These are phyloP conservation scores for Linnemannia schmuckeri DNA, from an alignment of 192 early-diverging fungal genomes.

Conservation along the genomic window DNA sequence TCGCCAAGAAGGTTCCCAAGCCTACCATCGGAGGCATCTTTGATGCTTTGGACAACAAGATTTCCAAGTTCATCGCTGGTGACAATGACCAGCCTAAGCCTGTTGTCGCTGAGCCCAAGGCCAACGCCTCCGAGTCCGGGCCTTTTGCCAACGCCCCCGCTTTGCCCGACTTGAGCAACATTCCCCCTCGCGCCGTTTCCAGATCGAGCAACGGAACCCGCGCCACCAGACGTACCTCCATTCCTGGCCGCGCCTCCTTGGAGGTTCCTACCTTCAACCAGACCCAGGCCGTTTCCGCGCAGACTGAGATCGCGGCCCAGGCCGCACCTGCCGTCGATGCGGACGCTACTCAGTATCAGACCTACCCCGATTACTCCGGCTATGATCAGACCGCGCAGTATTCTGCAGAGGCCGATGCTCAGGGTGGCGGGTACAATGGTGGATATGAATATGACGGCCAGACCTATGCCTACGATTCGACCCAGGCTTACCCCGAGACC, in stretches of 20 bases:
- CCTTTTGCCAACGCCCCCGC: conserved; percentile 51
- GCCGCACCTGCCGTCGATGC: not conserved
- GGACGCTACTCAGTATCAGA: not conserved
- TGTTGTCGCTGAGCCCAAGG: conserved; percentile 45
- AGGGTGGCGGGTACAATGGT: conserved; percentile 7
- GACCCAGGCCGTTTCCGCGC: not conserved
- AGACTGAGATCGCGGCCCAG: not conserved
- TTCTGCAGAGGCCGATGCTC: conserved; percentile 1
- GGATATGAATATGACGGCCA: conserved; percentile 18
- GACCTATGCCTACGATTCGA: conserved; percentile 23
- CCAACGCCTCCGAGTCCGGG: conserved; percentile 23
- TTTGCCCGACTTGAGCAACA: conserved; percentile 39
- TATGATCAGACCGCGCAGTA: conserved; percentile 33
- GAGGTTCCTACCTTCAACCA: conserved; percentile 37
- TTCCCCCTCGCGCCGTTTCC: conserved; percentile 33
- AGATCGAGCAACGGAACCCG: conserved; percentile 29
- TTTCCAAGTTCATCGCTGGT: conserved; percentile 73
- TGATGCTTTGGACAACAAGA: conserved; percentile 69
- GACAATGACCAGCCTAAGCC: conserved; percentile 59
- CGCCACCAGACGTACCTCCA: conserved; percentile 25
- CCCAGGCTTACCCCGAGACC: conserved; percentile 13
- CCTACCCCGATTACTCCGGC: not conserved
- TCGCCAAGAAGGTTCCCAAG: conserved; percentile 66
- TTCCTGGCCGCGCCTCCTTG: conserved; percentile 19
- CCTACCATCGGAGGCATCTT: conserved; percentile 68